A percentile compares a stretch with the other conserved stretches of the same genome.
phyloP scores from a whole-genome alignment of 257 asterid genomes.

The Lantana camara region DNA sequence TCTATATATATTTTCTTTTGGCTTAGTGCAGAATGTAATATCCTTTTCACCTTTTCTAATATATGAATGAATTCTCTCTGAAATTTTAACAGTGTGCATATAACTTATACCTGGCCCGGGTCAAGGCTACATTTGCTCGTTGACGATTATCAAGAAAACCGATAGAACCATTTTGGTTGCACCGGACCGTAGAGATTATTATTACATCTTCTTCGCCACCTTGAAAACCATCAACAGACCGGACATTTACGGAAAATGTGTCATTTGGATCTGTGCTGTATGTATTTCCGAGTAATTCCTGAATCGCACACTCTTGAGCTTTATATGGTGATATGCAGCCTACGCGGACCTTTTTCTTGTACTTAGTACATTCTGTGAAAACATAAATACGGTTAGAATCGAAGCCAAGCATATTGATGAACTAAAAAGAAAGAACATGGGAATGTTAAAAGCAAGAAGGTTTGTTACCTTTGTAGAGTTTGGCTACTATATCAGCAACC shows the following conservation, averaged over 20 bases:
- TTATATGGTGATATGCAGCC: conserved; percentile 88
- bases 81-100: no score
- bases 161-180: conserved; percentile 62
- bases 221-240: conserved; percentile 84
- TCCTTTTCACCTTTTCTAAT: no score
- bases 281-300: conserved; percentile 49
- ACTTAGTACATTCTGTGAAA: no score
- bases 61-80: no score
- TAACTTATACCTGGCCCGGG: conserved; percentile 90
- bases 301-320: conserved; percentile 72
- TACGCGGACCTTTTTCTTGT: no score
- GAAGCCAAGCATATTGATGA: no score
- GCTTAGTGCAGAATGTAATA: no score
- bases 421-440: background rate
- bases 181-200: conserved; percentile 68
- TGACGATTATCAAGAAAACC: conserved; percentile 69
- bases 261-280: conserved; percentile 53
- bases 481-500: conserved; percentile 57
- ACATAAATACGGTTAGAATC: no score
- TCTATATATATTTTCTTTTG: no score
- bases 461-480: conserved; percentile 59
- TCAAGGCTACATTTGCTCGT: conserved; percentile 70
- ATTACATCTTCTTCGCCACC: conserved; percentile 88
- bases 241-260: conserved; percentile 63
- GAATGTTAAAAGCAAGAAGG: no score